phyloP scores from a whole-genome alignment of 2,329 filamentous ascomycete species.

The Monosporascus cannonballus region DNA sequence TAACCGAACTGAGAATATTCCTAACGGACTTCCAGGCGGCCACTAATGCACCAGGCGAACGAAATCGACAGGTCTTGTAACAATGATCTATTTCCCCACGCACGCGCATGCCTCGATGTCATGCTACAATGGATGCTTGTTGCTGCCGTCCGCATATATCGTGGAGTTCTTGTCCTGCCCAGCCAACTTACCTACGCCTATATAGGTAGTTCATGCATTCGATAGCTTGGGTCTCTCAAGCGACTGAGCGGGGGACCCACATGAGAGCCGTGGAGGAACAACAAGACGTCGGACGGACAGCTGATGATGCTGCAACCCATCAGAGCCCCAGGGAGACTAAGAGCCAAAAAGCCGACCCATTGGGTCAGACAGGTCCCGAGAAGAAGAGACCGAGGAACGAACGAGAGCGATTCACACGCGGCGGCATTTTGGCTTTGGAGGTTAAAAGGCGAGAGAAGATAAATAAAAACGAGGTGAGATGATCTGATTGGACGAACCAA shows the following conservation, averaged over 20 bases:
- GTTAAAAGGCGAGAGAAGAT: neutral
- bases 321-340: slow-evolving; percentile 12
- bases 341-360: slow-evolving; percentile 17
- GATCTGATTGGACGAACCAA: neutral
- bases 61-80: slow-evolving; percentile 22
- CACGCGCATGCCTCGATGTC: slow-evolving; percentile 30
- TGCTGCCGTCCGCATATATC: slow-evolving; percentile 21
- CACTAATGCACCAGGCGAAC: slow-evolving; percentile 33
- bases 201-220: slow-evolving; percentile 1
- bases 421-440: neutral
- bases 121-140: slow-evolving; percentile 28
- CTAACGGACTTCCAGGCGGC: slow-evolving; percentile 26
- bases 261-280: neutral
- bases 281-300: slow-evolving; percentile 2
- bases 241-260: neutral
- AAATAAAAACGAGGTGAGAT: neutral
- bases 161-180: neutral
- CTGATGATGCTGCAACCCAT: neutral
- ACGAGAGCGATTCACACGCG: slow-evolving; percentile 23
- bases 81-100: slow-evolving; percentile 22
- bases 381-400: slow-evolving; percentile 16
- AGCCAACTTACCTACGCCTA: slow-evolving; percentile 10
- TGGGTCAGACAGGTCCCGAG: slow-evolving; percentile 13
- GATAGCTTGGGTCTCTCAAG: neutral
- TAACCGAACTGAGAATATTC: slow-evolving; percentile 18